Conservation (phyloP, 495 filamentous ascomycete species). For the Xylaria castorea region DNA sequence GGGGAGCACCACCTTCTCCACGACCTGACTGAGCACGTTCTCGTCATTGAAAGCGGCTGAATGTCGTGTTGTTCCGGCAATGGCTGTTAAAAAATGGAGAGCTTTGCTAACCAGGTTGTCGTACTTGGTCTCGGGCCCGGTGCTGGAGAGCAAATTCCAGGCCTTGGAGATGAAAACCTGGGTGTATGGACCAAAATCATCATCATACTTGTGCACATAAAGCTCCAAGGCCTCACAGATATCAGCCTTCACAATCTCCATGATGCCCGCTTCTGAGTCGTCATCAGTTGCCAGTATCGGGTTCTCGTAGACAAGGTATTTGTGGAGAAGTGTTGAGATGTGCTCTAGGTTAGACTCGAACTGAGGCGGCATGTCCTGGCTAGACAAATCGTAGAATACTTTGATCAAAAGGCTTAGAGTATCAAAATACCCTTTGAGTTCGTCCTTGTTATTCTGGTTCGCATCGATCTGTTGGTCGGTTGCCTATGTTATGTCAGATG, state of each 20-base stretch:
- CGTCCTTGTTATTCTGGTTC: slow-evolving; percentile 74
- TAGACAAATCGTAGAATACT: slow-evolving; percentile 93
- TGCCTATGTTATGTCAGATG: slow-evolving; percentile 54
- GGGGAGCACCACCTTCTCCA: slow-evolving; percentile 93
- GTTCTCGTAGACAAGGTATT: slow-evolving; percentile 91
- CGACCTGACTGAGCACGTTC: slow-evolving; percentile 75
- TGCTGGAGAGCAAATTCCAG: slow-evolving; percentile 87
- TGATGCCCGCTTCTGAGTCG: slow-evolving; percentile 80
- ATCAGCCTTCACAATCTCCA: slow-evolving; percentile 87
- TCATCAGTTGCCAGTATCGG: slow-evolving; percentile 79
- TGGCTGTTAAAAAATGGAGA: slow-evolving; percentile 89
- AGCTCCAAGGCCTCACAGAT: slow-evolving; percentile 89
- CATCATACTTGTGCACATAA: slow-evolving; percentile 91
- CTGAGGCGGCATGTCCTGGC: slow-evolving; percentile 91
- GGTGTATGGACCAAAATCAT: slow-evolving; percentile 81
- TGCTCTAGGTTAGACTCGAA: slow-evolving; percentile 84
- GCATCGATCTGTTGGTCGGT: slow-evolving; percentile 79
- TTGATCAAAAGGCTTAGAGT: slow-evolving; percentile 88
- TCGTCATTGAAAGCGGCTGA: slow-evolving; percentile 85
- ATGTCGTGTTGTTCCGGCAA: slow-evolving; percentile 76
- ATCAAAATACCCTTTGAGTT: slow-evolving; percentile 74
- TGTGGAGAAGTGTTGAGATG: slow-evolving; percentile 82
- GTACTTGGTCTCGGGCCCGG: slow-evolving; percentile 87
- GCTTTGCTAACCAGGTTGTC: slow-evolving; percentile 96
- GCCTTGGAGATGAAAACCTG: slow-evolving; percentile 83